Evolutionary conservation across 371 early-diverging fungal species (phyloP).

Genomic region (Mucor plumbeus): DNA sequence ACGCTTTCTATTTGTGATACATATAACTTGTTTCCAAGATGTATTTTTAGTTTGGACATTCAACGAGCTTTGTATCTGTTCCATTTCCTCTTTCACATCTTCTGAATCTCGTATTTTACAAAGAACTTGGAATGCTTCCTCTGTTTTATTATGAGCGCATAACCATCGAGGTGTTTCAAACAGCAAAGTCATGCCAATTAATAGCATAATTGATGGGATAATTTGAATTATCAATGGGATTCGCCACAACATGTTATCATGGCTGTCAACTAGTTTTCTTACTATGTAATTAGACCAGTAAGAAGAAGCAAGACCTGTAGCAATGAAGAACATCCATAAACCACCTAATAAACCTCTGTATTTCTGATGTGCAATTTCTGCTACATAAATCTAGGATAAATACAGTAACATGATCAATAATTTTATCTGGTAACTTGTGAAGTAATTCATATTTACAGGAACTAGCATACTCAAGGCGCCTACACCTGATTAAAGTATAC

Average conservation of each 20-base stretch:
- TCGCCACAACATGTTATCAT: conserved; percentile 27
- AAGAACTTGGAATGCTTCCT: conserved; percentile 79
- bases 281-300: conserved; percentile 45
- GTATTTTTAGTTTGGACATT: conserved; percentile 1
- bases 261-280: conserved; percentile 21
- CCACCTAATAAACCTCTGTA: conserved; percentile 39
- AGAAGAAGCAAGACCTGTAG: conserved; percentile 39
- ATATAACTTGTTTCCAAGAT: conserved; percentile 23
- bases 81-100: conserved; percentile 73
- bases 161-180: conserved; percentile 35
- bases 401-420: background rate
- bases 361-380: conserved; percentile 41
- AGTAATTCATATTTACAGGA: conserved; percentile 21
- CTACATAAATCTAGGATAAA: conserved; percentile 33
- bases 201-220: conserved; percentile 18
- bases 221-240: conserved; percentile 23
- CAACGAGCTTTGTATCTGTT: conserved; percentile 11
- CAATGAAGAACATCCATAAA: conserved; percentile 45
- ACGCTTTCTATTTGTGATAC: conserved; percentile 21
- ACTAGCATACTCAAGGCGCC: conserved; percentile 40
- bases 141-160: conserved; percentile 8
- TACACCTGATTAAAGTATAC: conserved; percentile 19
- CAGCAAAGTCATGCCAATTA: conserved; percentile 28
- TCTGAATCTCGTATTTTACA: conserved; percentile 75
- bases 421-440: background rate